Evolutionary conservation across 2,329 filamentous ascomycete species (phyloP).

Genomic region (Neocatenulostroma microsporum): DNA sequence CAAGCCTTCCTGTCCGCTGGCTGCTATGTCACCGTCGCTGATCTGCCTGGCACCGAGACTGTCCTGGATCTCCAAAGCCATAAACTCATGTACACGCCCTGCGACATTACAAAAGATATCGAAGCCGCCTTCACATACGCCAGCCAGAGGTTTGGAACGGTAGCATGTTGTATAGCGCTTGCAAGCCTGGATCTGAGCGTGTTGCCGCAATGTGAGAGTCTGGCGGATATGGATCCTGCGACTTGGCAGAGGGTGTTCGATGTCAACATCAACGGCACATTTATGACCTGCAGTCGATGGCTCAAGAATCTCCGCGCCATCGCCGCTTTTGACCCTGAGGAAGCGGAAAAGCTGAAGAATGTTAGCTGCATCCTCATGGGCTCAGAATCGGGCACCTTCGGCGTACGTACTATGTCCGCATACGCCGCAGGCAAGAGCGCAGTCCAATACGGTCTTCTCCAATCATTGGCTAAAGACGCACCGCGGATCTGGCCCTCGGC

Average conservation of each 20-base stretch:
- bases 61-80: slow-evolving; percentile 25
- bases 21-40: slow-evolving; percentile 32
- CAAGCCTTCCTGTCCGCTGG: slow-evolving; percentile 37
- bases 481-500: slow-evolving; percentile 31
- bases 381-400: slow-evolving; percentile 39
- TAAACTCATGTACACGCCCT: slow-evolving; percentile 2
- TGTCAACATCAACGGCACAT: slow-evolving; percentile 39
- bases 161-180: slow-evolving; percentile 37
- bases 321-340: slow-evolving; percentile 13
- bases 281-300: slow-evolving; percentile 39
- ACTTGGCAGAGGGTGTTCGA: slow-evolving; percentile 36
- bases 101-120: slow-evolving; percentile 23
- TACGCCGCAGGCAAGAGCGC: slow-evolving; percentile 42
- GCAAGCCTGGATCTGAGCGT: slow-evolving; percentile 40
- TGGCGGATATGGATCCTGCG: slow-evolving; percentile 35
- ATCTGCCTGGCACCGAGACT: slow-evolving; percentile 9
- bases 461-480: slow-evolving; percentile 36
- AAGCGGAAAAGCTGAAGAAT: slow-evolving; percentile 23
- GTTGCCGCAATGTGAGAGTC: slow-evolving; percentile 31
- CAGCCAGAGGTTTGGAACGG: slow-evolving; percentile 28
- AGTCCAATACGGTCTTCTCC: slow-evolving; percentile 38
- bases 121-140: slow-evolving; percentile 30
- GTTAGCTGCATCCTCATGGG: slow-evolving; percentile 40
- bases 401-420: slow-evolving; percentile 36
- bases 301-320: slow-evolving; percentile 30